Evolutionary conservation across 169 alveolate genomes (phyloP), one percentile per base, ranked within the genome.

Genomic region (Plasmodium falciparum): DNA sequence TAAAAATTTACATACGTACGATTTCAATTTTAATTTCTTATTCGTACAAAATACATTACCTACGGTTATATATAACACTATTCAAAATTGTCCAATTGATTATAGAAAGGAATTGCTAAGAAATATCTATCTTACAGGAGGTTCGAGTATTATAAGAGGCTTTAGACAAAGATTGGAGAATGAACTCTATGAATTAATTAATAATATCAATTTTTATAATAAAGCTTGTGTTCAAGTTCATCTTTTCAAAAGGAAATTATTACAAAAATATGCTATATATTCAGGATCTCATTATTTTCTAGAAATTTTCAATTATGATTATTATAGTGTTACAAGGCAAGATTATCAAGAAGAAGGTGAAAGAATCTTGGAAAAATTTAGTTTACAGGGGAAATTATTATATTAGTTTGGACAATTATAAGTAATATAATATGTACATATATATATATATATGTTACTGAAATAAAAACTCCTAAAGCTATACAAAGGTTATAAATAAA

Each of bases 81-180:
- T 83, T 20, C 85, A 67, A 83, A 69, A 22, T 59, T 83, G 91
- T n/a, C 91, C 91, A 22, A 83, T 83, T 2, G 91, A 83, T 83
- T 67, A 45, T 39, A 33, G 91, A 69, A 83, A 63, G 49, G 85
- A 67, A 49, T 62, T 83, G 11, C 58, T 83, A 43, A 43, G 58
- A 17, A 67, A 83, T 49, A 83, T 83, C 13, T 83, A 83, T 65
- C 22, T 83, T 39, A 83, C 78, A 20, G 91, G 91, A 11, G 91
- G 91, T 22, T 56, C 85, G 4, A 83, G 91, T 62, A 67, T 83
- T 59, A 83, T 83, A 49, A 69, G 85, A 22, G 91, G 91, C 0
- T 83, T 83, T 69, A 56, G 91, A 67, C 74, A 83, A 69, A 59
- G 91, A 56, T 70, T 83, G 56, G 71, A 83, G 56, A 83, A 83